Conservation (phyloP, 2,329 filamentous ascomycete genomes). For the Fusarium lateritium region DNA sequence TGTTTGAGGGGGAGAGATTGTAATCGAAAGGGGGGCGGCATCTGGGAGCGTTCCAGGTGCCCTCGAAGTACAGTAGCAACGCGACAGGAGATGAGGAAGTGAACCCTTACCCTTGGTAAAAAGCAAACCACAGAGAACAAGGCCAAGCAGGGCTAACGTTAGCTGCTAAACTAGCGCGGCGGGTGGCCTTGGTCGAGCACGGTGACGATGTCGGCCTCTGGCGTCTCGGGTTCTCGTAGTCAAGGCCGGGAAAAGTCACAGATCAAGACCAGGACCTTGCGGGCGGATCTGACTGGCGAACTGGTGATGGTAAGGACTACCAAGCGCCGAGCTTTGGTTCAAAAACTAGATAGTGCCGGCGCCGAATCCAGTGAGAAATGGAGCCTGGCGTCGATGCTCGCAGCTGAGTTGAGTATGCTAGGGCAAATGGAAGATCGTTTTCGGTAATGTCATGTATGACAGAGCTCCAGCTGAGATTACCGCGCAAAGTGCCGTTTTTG, state of each 20-base stretch:
- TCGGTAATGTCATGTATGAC: constrained; percentile 38
- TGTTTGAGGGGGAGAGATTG: constrained; percentile 38
- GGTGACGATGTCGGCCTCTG: constrained; percentile 46
- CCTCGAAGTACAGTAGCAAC: constrained; percentile 44
- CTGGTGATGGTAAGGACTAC: constrained; percentile 18
- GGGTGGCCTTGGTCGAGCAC: constrained; percentile 42
- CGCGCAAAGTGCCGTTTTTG: constrained; percentile 36
- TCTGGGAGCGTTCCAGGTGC: constrained; percentile 40
- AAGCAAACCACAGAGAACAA: constrained; percentile 46
- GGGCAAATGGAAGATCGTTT: constrained; percentile 27
- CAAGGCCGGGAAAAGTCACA: constrained; percentile 37
- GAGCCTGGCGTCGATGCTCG: constrained; percentile 32
- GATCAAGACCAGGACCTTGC: constrained; percentile 45
- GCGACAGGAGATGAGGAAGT: constrained; percentile 45
- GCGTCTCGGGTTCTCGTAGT: constrained; percentile 36
- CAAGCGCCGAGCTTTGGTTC: constrained; percentile 28
- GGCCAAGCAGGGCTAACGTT: constrained; percentile 42
- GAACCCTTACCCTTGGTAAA: constrained; percentile 49
- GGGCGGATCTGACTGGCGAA: constrained; percentile 13
- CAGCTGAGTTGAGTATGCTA: constrained; percentile 18
- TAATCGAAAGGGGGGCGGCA: constrained; percentile 44
- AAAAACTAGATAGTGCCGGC: constrained; percentile 20
- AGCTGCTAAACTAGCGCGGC: constrained; percentile 43
- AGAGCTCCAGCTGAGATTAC: constrained; percentile 45
- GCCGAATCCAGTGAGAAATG: constrained; percentile 27